Evolutionary conservation across 768 basidiomycete species (phyloP).

Genomic region (Trichaptum fuscoviolaceum): DNA sequence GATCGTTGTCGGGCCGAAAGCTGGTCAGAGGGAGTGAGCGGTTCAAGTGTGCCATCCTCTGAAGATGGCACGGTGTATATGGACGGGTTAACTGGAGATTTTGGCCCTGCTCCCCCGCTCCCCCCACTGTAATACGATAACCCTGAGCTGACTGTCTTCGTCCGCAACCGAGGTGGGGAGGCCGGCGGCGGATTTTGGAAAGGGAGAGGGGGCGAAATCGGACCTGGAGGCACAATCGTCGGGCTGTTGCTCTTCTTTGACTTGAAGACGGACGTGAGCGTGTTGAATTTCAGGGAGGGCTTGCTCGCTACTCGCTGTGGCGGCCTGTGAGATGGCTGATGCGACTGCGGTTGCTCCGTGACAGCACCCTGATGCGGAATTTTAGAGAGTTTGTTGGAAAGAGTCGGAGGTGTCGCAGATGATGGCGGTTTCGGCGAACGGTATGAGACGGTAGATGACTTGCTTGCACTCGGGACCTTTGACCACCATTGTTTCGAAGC

Average conservation of each 20-base stretch:
- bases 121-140: neutral
- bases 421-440: conserved; percentile 5
- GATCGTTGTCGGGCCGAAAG: neutral
- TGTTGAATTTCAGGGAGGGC: neutral
- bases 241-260: neutral
- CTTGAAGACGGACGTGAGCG: neutral
- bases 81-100: neutral
- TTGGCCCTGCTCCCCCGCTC: neutral
- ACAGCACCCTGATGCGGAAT: neutral
- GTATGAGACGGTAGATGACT: neutral
- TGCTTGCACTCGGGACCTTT: conserved; percentile 4
- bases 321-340: neutral
- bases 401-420: conserved; percentile 6
- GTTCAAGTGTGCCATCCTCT: neutral
- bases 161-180: neutral
- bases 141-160: neutral
- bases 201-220: neutral
- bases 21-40: neutral
- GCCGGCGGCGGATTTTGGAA: neutral
- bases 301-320: neutral
- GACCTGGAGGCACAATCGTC: neutral
- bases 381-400: conserved; percentile 8
- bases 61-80: neutral
- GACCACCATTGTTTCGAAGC: neutral
- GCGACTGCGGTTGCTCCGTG: neutral